phyloP scores from a whole-genome alignment of 192 early-diverging fungal species.

The Diversispora eburnea region DNA sequence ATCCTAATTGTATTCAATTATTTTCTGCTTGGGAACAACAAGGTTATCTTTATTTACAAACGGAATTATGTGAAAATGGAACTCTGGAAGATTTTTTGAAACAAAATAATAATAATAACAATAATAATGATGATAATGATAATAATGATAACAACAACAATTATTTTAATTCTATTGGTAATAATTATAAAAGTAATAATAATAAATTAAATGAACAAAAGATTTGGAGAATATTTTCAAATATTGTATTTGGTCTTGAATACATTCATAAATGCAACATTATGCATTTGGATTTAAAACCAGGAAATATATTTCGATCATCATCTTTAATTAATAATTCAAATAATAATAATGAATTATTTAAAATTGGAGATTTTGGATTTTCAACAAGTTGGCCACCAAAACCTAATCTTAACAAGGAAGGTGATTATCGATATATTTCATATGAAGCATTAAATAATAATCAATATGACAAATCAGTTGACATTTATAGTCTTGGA shows the following conservation, averaged over 20 bases:
- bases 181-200: conserved; percentile 25
- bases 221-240: conserved; percentile 71
- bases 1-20: conserved; percentile 65
- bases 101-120: too few relatives aligned
- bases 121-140: too few relatives aligned
- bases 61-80: conserved; percentile 82
- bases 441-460: conserved; percentile 80
- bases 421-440: conserved; percentile 93
- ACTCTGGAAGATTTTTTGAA: conserved; percentile 33
- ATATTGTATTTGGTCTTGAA: conserved; percentile 59
- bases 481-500: conserved; percentile 85
- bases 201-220: conserved; percentile 51
- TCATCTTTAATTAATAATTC: background rate
- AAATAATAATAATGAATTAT: conserved; percentile 40
- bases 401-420: conserved; percentile 45
- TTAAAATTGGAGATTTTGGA: conserved; percentile 94
- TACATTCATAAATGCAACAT: conserved; percentile 68
- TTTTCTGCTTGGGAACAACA: conserved; percentile 88
- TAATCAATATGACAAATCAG: conserved; percentile 62
- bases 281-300: conserved; percentile 90
- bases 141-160: too few relatives aligned
- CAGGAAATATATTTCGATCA: conserved; percentile 78
- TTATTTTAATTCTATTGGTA: too few relatives aligned
- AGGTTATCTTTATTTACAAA: conserved; percentile 83
- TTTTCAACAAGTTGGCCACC: conserved; percentile 63